phyloP scores from a whole-genome alignment of 1,139 yeast genomes.

The Eremothecium gossypii region DNA sequence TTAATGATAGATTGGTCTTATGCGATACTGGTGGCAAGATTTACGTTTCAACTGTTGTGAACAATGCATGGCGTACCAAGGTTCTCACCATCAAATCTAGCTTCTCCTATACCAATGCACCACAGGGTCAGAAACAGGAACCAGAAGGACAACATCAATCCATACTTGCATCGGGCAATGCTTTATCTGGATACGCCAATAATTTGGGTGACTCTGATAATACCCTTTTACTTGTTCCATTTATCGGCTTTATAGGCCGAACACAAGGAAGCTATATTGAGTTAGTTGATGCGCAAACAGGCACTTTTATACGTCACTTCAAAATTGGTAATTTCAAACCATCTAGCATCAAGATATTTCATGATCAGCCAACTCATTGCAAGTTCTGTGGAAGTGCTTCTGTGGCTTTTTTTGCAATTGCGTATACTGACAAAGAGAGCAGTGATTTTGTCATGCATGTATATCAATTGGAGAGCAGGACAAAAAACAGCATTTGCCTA shows the following conservation, averaged over 20 bases:
- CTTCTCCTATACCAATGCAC: constrained; percentile 38
- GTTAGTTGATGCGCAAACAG: constrained; percentile 69
- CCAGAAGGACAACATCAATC: not conserved
- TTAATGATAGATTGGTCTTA: constrained; percentile 61
- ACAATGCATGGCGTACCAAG: constrained; percentile 58
- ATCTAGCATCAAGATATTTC: constrained; percentile 56
- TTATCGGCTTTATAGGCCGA: constrained; percentile 62
- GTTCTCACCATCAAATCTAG: constrained; percentile 40
- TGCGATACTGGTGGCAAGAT: constrained; percentile 44
- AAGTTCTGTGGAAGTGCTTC: constrained; percentile 87
- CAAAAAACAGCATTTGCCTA: constrained; percentile 71
- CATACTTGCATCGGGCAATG: constrained; percentile 2
- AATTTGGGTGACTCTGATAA: constrained; percentile 19
- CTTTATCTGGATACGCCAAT: constrained; percentile 13
- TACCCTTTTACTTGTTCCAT: constrained; percentile 45
- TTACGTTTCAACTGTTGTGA: constrained; percentile 49
- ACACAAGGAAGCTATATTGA: constrained; percentile 50
- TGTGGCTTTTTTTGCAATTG: constrained; percentile 58
- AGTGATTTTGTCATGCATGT: constrained; percentile 63
- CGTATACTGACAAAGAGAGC: constrained; percentile 54
- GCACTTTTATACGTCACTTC: constrained; percentile 48
- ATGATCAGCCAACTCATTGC: constrained; percentile 81
- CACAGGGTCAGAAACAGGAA: constrained; percentile 26
- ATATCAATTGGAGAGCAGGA: constrained; percentile 59
- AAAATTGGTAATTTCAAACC: constrained; percentile 52